A percentile compares a stretch with the other conserved stretches of the same genome.
These are phyloP conservation scores for Pseudozyma hubeiensis DNA, from an alignment of 1,284 basidiomycete genomes.

Conservation along the genomic window DNA sequence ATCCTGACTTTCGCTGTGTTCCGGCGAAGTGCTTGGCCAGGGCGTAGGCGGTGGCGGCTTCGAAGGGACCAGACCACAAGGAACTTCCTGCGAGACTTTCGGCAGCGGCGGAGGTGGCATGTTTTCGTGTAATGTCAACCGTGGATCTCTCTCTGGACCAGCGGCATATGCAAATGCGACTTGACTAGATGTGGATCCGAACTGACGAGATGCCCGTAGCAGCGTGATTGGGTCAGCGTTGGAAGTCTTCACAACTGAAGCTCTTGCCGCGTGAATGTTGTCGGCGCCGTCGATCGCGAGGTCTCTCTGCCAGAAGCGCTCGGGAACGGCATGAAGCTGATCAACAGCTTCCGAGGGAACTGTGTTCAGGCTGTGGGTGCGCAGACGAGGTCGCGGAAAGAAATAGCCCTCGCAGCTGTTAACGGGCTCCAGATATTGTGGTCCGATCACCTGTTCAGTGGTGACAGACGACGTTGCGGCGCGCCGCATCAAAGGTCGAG, in stretches of 20 bases:
- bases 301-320: conserved; percentile 21
- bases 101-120: conserved; percentile 30
- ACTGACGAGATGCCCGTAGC: too few species aligned
- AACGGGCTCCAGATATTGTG: conserved; percentile 24
- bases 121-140: conserved; percentile 20
- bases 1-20: background rate
- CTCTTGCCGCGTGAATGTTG: too few species aligned
- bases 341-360: conserved; percentile 7
- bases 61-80: background rate
- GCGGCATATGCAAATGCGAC: background rate
- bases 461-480: background rate
- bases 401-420: conserved; percentile 37
- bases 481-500: background rate
- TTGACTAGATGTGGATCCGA: background rate
- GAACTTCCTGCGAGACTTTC: conserved; percentile 4
- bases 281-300: background rate
- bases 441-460: conserved; percentile 2
- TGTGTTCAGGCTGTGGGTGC: conserved; percentile 20
- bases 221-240: background rate
- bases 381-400: conserved; percentile 28
- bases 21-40: conserved; percentile 1
- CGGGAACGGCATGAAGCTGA: conserved; percentile 18
- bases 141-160: conserved; percentile 5
- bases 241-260: background rate
- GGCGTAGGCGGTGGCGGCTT: conserved; percentile 18